A percentile compares a stretch with the other conserved stretches of the same genome.
Conservation (phyloP, 371 early-diverging fungal genomes). For the Mortierella sp. region DNA sequence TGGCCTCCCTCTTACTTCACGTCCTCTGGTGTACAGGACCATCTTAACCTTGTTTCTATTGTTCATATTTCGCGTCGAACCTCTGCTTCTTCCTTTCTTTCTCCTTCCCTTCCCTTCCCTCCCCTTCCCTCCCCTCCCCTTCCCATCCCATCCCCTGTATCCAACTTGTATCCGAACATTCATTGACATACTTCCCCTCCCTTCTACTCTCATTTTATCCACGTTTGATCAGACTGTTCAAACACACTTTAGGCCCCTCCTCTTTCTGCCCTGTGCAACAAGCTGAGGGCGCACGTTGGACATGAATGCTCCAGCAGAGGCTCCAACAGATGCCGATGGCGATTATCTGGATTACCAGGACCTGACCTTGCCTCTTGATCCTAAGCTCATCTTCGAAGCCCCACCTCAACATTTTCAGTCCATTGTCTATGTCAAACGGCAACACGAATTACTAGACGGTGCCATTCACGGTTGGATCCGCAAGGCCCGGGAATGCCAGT, state of each 20-base stretch:
- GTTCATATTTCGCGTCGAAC: background rate
- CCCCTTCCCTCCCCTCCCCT: background rate
- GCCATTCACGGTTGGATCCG: constrained; percentile 41
- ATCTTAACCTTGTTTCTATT: background rate
- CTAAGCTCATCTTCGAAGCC: constrained; percentile 50
- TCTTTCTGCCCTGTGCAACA: background rate
- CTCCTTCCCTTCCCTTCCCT: background rate
- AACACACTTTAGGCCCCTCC: background rate
- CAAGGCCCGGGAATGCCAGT: constrained; percentile 29
- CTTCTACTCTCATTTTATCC: background rate
- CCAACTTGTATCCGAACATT: background rate
- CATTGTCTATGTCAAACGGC: constrained; percentile 48
- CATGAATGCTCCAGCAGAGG: constrained; percentile 19
- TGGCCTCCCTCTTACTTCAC: background rate
- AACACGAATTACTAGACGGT: constrained; percentile 43
- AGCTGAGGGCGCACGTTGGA: constrained; percentile 5
- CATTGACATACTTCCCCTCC: too few relatives aligned
- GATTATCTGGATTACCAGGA: constrained; percentile 48
- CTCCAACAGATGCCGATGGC: constrained; percentile 10
- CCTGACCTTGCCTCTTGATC: constrained; percentile 44
- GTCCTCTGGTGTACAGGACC: background rate
- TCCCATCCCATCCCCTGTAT: background rate
- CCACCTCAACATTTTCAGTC: constrained; percentile 40
- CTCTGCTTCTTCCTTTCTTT: background rate
- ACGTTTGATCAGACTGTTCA: background rate